A percentile compares a stretch with the other conserved stretches of the same genome.
Evolutionary conservation across 1,139 yeast species (phyloP).

Genomic region (Pichia sp.): DNA sequence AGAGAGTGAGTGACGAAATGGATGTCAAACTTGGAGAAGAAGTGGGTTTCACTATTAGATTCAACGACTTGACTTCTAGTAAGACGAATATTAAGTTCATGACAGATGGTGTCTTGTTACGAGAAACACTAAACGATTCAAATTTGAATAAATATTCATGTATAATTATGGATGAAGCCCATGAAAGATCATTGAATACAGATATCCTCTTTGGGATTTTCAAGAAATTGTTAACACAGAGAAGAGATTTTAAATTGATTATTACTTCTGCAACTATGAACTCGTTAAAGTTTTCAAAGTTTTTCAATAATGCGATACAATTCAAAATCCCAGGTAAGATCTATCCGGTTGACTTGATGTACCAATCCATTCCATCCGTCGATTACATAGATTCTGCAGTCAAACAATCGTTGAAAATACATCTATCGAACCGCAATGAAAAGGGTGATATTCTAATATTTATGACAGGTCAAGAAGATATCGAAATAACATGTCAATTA

Average conservation of each 20-base stretch:
- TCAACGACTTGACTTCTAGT: constrained; percentile 81
- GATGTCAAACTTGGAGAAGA: constrained; percentile 56
- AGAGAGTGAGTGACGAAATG: constrained; percentile 66
- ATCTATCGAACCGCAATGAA: constrained; percentile 94
- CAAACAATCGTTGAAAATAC: constrained; percentile 92
- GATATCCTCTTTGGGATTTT: constrained; percentile 95
- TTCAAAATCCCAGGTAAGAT: constrained; percentile 98
- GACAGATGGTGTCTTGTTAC: constrained; percentile 98
- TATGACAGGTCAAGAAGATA: constrained; percentile 97
- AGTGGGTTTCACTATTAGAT: constrained; percentile 81
- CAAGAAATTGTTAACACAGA: constrained; percentile 73
- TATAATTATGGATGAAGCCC: constrained; percentile 96
- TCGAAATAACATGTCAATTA: constrained; percentile 94
- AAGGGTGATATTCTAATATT: constrained; percentile 89
- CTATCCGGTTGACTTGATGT: constrained; percentile 94
- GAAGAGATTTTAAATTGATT: constrained; percentile 88
- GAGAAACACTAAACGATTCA: constrained; percentile 98
- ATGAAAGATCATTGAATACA: constrained; percentile 95
- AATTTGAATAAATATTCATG: constrained; percentile 78
- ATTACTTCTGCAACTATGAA: constrained; percentile 98
- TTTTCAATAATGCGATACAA: constrained; percentile 89
- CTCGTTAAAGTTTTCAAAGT: constrained; percentile 91
- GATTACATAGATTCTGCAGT: constrained; percentile 95
- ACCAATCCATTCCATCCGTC: constrained; percentile 94
- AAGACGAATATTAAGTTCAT: constrained; percentile 88